Percentiles rank a stretch among this genome's conserved stretches.
phyloP scores from a whole-genome alignment of 345 rosid species.

The Carallia brachiata region DNA sequence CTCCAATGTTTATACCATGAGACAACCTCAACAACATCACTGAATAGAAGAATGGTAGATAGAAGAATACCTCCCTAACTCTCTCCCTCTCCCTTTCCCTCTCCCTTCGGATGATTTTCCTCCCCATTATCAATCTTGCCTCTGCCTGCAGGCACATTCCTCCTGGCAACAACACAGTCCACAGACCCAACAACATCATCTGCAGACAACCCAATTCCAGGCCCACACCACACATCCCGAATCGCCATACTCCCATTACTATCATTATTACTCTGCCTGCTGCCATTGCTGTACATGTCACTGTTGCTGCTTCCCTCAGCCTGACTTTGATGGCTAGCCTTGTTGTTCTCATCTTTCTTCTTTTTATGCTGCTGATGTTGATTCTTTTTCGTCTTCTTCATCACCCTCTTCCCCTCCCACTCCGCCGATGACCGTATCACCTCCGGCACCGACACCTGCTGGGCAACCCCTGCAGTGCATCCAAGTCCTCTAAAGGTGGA shows the following conservation, averaged over 20 bases:
- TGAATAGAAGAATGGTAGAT: background rate
- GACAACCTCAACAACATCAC: too few species aligned
- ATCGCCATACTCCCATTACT: constrained; percentile 33
- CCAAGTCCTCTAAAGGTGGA: constrained; percentile 63
- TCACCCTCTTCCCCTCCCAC: constrained; percentile 59
- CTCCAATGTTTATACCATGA: too few species aligned
- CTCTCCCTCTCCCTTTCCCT: constrained; percentile 12
- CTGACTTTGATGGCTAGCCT: constrained; percentile 5
- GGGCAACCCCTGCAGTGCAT: constrained; percentile 68
- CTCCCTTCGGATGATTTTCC: constrained; percentile 32
- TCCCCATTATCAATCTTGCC: constrained; percentile 65
- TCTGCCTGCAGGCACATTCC: constrained; percentile 49
- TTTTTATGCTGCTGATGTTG: constrained; percentile 32
- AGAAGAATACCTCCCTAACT: constrained; percentile 28
- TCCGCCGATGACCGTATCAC: constrained; percentile 76
- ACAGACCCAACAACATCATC: constrained; percentile 68
- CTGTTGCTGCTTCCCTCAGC: background rate
- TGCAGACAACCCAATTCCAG: constrained; percentile 77
- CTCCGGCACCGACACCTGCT: constrained; percentile 81
- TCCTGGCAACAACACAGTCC: constrained; percentile 58
- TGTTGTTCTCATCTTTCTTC: constrained; percentile 25
- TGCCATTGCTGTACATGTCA: too few species aligned
- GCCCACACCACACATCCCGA: constrained; percentile 94
- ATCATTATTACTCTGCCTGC: background rate
- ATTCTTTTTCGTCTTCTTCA: constrained; percentile 53